Conservation (phyloP, 805 yeast genomes). For the Pichia rugopelliculosa region DNA sequence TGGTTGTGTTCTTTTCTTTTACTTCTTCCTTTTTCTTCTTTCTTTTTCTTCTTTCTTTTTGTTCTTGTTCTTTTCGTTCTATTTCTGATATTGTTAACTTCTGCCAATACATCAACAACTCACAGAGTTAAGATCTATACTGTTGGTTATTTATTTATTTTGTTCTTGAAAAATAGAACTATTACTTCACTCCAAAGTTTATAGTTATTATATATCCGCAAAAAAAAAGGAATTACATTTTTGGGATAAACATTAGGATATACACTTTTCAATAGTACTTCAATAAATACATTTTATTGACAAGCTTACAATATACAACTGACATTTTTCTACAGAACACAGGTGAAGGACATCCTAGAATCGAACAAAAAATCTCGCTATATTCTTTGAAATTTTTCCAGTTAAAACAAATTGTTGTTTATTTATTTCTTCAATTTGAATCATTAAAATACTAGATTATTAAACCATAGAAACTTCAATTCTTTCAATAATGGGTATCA, state of each 20-base stretch:
- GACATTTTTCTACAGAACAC: neutral
- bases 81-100: too few species aligned
- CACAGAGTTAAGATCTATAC: too few species aligned
- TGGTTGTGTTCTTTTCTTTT: neutral
- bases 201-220: too few species aligned
- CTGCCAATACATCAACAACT: too few species aligned
- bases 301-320: neutral
- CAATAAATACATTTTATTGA: neutral
- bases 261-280: too few species aligned
- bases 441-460: neutral
- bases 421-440: neutral
- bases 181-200: too few species aligned
- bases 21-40: neutral
- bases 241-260: too few species aligned
- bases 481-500: slow-evolving; percentile 15
- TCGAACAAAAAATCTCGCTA: neutral
- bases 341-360: too few species aligned
- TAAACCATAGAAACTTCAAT: neutral
- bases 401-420: neutral
- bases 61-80: neutral
- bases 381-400: neutral
- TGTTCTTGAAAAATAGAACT: too few species aligned
- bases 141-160: too few species aligned
- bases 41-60: neutral
- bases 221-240: too few species aligned